Percentiles rank a stretch among this genome's conserved stretches.
Evolutionary conservation across 768 basidiomycete species (phyloP).

Genomic region (Leccinum aurantiacum): DNA sequence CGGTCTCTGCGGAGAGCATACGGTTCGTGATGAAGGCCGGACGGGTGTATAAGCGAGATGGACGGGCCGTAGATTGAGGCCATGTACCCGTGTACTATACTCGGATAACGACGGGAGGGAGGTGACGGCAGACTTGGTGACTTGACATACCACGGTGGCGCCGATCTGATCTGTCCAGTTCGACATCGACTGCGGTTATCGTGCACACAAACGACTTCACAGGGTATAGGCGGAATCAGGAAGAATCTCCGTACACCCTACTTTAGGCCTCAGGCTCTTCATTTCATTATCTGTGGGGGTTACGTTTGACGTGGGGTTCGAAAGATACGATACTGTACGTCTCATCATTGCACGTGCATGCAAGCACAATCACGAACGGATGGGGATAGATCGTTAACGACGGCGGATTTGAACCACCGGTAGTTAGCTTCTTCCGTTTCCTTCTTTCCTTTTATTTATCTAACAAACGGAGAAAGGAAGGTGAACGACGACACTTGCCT

Average conservation of each 20-base stretch:
- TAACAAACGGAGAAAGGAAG: neutral
- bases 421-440: neutral
- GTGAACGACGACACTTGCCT: conserved; percentile 26
- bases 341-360: neutral
- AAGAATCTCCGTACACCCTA: neutral
- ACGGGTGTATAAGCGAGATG: conserved; percentile 43
- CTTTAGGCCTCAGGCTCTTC: neutral
- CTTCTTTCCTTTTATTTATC: neutral
- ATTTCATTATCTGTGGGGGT: neutral
- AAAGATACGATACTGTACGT: neutral
- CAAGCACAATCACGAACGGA: neutral
- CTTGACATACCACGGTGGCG: neutral
- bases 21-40: conserved; percentile 62
- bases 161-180: neutral
- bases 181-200: neutral
- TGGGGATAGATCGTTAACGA: neutral
- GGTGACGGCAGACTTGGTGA: neutral
- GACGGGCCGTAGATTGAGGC: conserved; percentile 18
- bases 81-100: neutral
- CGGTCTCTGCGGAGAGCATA: conserved; percentile 47
- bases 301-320: neutral
- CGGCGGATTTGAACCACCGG: neutral
- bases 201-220: neutral
- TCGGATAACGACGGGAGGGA: neutral
- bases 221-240: neutral